Percentiles rank a stretch among this genome's conserved stretches.
phyloP scores from a whole-genome alignment of 371 early-diverging fungal genomes.

The Lichtheimia corymbifera region DNA sequence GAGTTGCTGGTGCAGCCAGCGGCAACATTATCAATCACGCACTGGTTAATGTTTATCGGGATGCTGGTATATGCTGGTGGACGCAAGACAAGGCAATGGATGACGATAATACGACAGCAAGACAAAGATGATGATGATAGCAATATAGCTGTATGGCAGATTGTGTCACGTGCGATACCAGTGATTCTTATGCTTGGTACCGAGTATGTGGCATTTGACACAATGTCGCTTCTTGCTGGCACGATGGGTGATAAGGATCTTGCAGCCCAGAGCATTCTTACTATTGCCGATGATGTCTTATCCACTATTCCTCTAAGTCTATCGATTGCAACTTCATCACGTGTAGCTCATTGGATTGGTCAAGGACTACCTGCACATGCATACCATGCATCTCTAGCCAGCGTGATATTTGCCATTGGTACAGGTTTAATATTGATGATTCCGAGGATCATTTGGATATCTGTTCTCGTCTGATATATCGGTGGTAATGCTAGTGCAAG shows the following conservation, averaged over 20 bases:
- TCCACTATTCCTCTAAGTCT: constrained; percentile 60
- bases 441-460: constrained; percentile 50
- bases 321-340: constrained; percentile 67
- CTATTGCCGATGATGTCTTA: constrained; percentile 4
- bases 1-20: constrained; percentile 87
- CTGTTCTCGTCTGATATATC: constrained; percentile 60
- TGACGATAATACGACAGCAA: too few relatives aligned
- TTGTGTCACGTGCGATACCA: constrained; percentile 51
- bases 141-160: constrained; percentile 30
- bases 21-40: constrained; percentile 70
- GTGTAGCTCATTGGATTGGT: constrained; percentile 72
- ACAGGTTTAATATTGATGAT: constrained; percentile 60
- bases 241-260: constrained; percentile 74
- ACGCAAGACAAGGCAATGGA: constrained; percentile 50
- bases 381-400: constrained; percentile 75
- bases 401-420: constrained; percentile 65
- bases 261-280: constrained; percentile 71
- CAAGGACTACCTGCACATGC: constrained; percentile 56
- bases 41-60: constrained; percentile 62
- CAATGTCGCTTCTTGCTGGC: constrained; percentile 77
- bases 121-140: constrained; percentile 34
- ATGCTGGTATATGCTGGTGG: constrained; percentile 33
- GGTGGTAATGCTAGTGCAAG: constrained; percentile 63
- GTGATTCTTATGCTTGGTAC: constrained; percentile 62
- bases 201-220: constrained; percentile 73